Evolutionary conservation across 768 basidiomycete genomes (phyloP), one percentile per base, ranked within the genome.

Genomic region (Amanita fuliginea): DNA sequence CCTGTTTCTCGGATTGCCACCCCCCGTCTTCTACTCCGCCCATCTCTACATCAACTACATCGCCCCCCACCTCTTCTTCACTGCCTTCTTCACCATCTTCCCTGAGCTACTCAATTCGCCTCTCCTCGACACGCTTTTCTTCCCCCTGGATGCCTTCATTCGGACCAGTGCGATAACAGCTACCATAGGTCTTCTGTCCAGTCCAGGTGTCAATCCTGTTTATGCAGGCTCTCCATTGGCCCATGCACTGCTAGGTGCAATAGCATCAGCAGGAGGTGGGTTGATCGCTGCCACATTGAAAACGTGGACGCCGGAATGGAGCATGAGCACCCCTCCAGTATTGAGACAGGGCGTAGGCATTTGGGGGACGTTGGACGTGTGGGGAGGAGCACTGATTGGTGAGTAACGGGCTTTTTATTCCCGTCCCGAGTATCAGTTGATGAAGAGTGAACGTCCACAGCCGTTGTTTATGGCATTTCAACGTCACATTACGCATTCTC

Each of bases 311-410:
- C 56, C 67, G 0, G 58, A 64, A 35, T 78, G 77, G 77, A 55
- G 63, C 3, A 61, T 77, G 47, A 62, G 63, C 14, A 74, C 71
- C 0, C 77, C 77, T 2, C 71, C 70, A 0, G 59, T 75, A 19
- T 62, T 78, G 10, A 64, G 67, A 19, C 61, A 61, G 9, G 70
- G 65, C 4, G 69, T 66, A 2, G 66, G 67, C 39, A 41, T 67
- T 44, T 65, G 66, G 52, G 67, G 63, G 6, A 72, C 69, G 1
- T 57, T 77, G 14, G 77, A 77, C 54, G 57, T 77, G 0, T 77
- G 76, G 77, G 74, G 67, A 48, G 77, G 77, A 34, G 67, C 72
- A 6, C 53, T 76, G 2, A 70, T 71, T 7, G 73, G 66, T 64
- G 46, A 47, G 66, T 62, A 13, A 24, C n/a, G 0, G 4, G 6